Conservation (phyloP, 495 filamentous ascomycete genomes). For the Daldinia bambusicola region DNA sequence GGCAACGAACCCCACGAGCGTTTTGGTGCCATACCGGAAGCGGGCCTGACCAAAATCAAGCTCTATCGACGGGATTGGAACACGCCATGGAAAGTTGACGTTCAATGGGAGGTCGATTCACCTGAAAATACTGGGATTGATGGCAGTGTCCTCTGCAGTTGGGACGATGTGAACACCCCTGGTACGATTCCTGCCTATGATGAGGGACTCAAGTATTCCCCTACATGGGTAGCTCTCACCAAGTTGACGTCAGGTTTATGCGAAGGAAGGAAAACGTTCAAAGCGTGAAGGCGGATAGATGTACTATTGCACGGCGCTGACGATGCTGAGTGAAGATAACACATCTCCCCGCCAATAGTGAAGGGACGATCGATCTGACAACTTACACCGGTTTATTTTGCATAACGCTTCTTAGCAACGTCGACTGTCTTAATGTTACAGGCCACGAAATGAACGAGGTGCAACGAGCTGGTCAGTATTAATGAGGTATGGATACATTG, state of each 20-base stretch:
- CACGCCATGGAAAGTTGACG: constrained; percentile 77
- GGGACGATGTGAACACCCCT: constrained; percentile 82
- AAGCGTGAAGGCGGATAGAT: constrained; percentile 25
- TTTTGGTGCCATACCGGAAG: constrained; percentile 64
- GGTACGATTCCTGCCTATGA: constrained; percentile 86
- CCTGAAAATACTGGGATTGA: constrained; percentile 58
- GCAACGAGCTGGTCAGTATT: constrained; percentile 13
- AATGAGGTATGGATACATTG: constrained; percentile 38
- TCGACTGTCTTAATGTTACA: constrained; percentile 4
- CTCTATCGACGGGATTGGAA: constrained; percentile 83
- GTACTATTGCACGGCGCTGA: constrained; percentile 3
- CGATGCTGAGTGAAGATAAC: neutral
- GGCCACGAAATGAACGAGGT: constrained; percentile 6
- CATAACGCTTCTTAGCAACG: constrained; percentile 2
- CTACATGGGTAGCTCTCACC: constrained; percentile 78
- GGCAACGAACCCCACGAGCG: constrained; percentile 62
- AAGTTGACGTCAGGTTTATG: constrained; percentile 84
- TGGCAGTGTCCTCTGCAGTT: constrained; percentile 81
- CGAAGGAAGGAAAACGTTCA: constrained; percentile 68
- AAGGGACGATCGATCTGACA: neutral
- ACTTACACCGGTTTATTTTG: constrained; percentile 4
- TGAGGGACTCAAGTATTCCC: constrained; percentile 78
- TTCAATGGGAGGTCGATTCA: constrained; percentile 67
- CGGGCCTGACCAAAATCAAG: constrained; percentile 54
- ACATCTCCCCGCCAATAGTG: constrained; percentile 9